Evolutionary conservation across 371 early-diverging fungal genomes (phyloP).

Genomic region (Circinella minor): DNA sequence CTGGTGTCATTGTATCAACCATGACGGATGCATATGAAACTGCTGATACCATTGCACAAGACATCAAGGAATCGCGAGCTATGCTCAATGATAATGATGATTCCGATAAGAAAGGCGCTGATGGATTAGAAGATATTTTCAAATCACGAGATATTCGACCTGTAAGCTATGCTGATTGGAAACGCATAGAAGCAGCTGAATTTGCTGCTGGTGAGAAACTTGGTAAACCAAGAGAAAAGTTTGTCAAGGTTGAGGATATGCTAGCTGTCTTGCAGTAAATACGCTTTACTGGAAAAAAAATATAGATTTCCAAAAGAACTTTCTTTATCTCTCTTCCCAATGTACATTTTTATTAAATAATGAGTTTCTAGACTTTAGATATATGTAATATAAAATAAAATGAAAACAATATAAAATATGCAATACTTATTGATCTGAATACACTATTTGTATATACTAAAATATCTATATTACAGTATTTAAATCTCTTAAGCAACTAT

Average conservation of each 20-base stretch:
- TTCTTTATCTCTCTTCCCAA: background rate
- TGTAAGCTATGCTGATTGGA: conserved; percentile 81
- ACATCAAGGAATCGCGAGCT: conserved; percentile 44
- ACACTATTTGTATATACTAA: too few species aligned
- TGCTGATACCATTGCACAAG: conserved; percentile 74
- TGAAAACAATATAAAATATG: too few species aligned
- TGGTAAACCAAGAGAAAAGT: conserved; percentile 89
- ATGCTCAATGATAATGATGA: conserved; percentile 23
- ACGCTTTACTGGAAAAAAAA: too few species aligned
- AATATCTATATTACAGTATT: too few species aligned
- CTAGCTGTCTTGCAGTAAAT: conserved; percentile 41
- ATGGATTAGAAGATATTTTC: conserved; percentile 35
- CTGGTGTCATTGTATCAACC: conserved; percentile 94
- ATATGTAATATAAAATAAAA: too few species aligned
- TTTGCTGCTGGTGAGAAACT: conserved; percentile 57
- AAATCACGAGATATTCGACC: conserved; percentile 38
- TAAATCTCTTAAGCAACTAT: too few species aligned
- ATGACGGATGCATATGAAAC: conserved; percentile 95
- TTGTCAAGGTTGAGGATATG: conserved; percentile 70
- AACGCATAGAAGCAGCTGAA: conserved; percentile 81
- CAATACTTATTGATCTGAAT: too few species aligned
- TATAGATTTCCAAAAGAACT: too few species aligned
- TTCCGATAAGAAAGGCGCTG: conserved; percentile 28
- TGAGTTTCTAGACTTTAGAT: too few species aligned
- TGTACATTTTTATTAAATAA: background rate